phyloP scores from a whole-genome alignment of 176 grass and related monocot genomes.

The Eragrostis curvula region DNA sequence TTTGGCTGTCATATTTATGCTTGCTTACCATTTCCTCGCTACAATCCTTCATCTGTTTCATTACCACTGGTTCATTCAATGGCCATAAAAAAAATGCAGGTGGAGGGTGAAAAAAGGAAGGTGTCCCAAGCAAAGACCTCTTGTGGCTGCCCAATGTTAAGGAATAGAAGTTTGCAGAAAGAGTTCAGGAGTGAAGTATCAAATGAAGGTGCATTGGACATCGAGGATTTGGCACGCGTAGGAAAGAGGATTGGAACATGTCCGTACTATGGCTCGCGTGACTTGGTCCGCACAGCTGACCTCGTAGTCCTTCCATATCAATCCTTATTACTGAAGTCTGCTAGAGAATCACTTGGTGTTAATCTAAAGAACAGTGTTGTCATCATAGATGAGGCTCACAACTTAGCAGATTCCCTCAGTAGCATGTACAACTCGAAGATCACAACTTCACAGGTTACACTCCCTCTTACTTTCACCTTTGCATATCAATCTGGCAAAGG shows the following conservation, averaged over 20 bases:
- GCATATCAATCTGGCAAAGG: background rate
- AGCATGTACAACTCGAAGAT: conserved; percentile 93
- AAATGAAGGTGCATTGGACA: conserved; percentile 70
- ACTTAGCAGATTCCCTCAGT: conserved; percentile 78
- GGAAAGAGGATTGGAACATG: conserved; percentile 88
- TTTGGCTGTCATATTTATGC: conserved; percentile 2
- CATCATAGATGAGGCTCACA: conserved; percentile 98
- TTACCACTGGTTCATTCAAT: conserved; percentile 16
- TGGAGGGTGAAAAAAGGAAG: conserved; percentile 55
- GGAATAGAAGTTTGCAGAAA: conserved; percentile 67
- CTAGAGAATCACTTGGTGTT: conserved; percentile 88
- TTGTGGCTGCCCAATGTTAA: conserved; percentile 87
- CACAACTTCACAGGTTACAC: conserved; percentile 61
- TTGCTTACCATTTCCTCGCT: background rate
- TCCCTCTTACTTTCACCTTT: background rate
- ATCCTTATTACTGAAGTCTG: conserved; percentile 77
- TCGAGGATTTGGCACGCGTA: conserved; percentile 78
- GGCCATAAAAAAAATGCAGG: conserved; percentile 43
- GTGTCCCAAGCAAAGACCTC: conserved; percentile 50
- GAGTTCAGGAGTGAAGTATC: conserved; percentile 67
- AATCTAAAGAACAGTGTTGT: conserved; percentile 87
- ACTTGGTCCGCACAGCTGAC: conserved; percentile 73
- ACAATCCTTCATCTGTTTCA: conserved; percentile 5
- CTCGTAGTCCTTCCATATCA: conserved; percentile 93
- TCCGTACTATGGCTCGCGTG: conserved; percentile 84